A percentile compares a stretch with the other conserved stretches of the same genome.
phyloP scores from a whole-genome alignment of 306 rosid species.

The Medicago ruthenica region DNA sequence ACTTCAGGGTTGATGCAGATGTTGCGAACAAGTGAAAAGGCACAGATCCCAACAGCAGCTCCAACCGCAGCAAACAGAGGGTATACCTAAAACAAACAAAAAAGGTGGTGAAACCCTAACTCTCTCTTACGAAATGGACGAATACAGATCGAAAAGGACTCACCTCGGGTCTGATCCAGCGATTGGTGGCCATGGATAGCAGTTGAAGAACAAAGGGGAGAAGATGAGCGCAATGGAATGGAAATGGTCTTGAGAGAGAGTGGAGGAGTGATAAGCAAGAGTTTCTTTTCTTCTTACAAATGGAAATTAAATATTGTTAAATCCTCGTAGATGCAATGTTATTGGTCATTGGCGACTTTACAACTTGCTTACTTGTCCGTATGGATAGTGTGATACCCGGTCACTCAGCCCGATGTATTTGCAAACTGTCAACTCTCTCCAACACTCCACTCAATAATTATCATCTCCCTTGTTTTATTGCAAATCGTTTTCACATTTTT shows the following conservation, averaged over 20 bases:
- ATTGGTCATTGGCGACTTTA: too few species aligned
- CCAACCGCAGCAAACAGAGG: slow-evolving; percentile 87
- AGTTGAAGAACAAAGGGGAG: not conserved
- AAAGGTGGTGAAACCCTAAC: slow-evolving; percentile 3
- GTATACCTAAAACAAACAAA: slow-evolving; percentile 62
- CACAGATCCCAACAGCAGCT: slow-evolving; percentile 89
- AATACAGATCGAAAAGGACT: not conserved
- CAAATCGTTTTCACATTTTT: too few species aligned
- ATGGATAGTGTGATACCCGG: too few species aligned
- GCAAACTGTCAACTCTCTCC: too few species aligned
- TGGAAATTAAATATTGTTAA: too few species aligned
- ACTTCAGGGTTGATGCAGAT: slow-evolving; percentile 94
- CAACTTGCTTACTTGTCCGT: too few species aligned
- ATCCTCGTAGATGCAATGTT: too few species aligned
- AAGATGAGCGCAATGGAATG: not conserved
- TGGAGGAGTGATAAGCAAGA: not conserved
- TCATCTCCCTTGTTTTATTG: too few species aligned
- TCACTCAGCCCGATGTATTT: too few species aligned
- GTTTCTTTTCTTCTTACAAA: not conserved
- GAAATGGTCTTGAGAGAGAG: not conserved
- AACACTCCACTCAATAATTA: too few species aligned
- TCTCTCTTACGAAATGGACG: not conserved
- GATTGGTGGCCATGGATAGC: slow-evolving; percentile 47
- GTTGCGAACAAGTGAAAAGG: slow-evolving; percentile 71
- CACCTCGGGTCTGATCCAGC: slow-evolving; percentile 71